These are phyloP conservation scores for Chrysanthemum makinoi DNA, from an alignment of 129 eudicot species.

Conservation along the genomic window DNA sequence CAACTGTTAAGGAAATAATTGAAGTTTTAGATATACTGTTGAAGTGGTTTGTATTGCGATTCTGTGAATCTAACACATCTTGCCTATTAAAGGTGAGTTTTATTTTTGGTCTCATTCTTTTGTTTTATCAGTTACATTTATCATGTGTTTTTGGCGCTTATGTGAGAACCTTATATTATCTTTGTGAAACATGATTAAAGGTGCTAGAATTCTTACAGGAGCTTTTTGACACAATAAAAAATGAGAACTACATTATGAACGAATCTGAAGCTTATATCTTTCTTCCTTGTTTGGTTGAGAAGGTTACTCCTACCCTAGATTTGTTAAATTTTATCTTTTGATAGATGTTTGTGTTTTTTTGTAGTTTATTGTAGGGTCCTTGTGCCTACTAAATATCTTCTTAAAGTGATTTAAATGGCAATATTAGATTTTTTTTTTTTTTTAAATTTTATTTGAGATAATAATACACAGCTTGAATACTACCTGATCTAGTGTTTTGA, in stretches of 20 bases:
- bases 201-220: constrained; percentile 96
- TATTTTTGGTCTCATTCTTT: background rate
- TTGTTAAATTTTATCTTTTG: constrained; percentile 9
- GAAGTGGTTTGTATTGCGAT: constrained; percentile 93
- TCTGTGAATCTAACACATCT: constrained; percentile 95
- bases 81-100: constrained; percentile 81
- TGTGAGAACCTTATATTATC: background rate
- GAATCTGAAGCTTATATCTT: constrained; percentile 95
- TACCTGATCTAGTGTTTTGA: too few species aligned
- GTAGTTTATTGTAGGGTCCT: background rate
- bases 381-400: too few species aligned
- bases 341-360: constrained; percentile 1
- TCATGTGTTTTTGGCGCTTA: background rate
- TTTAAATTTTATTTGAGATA: too few species aligned
- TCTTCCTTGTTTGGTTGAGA: constrained; percentile 94
- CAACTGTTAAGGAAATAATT: constrained; percentile 61
- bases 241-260: constrained; percentile 81
- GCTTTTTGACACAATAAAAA: constrained; percentile 64
- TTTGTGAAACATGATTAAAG: constrained; percentile 33
- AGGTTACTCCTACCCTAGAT: constrained; percentile 43
- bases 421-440: too few species aligned
- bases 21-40: constrained; percentile 85
- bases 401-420: too few species aligned
- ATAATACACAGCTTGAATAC: too few species aligned
- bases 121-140: constrained; percentile 3